phyloP scores from a whole-genome alignment of 768 basidiomycete species.

The Chlorophyllum brunneum region DNA sequence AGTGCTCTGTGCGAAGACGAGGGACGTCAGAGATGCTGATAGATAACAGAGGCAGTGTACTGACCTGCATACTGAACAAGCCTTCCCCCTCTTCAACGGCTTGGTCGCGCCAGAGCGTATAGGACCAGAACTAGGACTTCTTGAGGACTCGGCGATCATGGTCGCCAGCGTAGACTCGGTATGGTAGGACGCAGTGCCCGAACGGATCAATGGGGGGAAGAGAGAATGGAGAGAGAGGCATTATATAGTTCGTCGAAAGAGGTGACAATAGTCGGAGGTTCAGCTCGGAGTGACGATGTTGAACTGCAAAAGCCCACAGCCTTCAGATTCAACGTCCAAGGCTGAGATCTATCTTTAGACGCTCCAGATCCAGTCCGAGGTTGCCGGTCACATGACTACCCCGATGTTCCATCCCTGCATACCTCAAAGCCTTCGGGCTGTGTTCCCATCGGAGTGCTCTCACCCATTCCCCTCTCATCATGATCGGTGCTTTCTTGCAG shows the following conservation, averaged over 20 bases:
- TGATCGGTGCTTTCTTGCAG: neutral
- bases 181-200: conserved; percentile 20
- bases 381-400: neutral
- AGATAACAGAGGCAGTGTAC: conserved; percentile 11
- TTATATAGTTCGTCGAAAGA: conserved; percentile 29
- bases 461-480: neutral
- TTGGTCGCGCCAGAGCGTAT: conserved; percentile 26
- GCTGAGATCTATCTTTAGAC: no score
- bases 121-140: conserved; percentile 27
- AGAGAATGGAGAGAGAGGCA: conserved; percentile 20
- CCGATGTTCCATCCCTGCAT: neutral
- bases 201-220: conserved; percentile 33
- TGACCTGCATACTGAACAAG: conserved; percentile 52
- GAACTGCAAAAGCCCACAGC: conserved; percentile 1
- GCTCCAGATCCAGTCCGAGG: neutral
- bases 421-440: neutral
- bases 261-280: conserved; percentile 5
- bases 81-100: conserved; percentile 50
- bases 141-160: conserved; percentile 36
- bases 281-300: conserved; percentile 6
- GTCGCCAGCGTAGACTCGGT: conserved; percentile 23
- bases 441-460: neutral
- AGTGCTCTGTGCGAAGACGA: conserved; percentile 32
- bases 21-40: conserved; percentile 4
- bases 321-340: neutral